Conservation (phyloP, 768 basidiomycete genomes). For the Mycena indigotica region DNA sequence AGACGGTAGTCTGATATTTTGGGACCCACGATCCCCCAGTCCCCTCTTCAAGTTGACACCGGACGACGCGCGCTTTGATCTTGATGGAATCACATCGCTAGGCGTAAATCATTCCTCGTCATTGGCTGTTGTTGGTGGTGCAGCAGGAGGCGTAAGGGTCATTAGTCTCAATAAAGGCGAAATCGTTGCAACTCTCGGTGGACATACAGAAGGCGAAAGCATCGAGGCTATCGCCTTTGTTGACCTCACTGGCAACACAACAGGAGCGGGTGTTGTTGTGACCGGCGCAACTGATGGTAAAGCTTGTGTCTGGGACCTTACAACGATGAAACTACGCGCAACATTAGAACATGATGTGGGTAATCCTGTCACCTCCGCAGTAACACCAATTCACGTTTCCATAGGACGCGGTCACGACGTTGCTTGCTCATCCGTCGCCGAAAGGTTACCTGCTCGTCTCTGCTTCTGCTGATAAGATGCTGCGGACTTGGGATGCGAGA, state of each 20-base stretch:
- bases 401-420: conserved; percentile 85
- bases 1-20: conserved; percentile 80
- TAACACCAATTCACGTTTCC: conserved; percentile 8
- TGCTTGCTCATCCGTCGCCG: conserved; percentile 74
- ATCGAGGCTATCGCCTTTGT: conserved; percentile 86
- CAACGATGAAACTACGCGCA: conserved; percentile 79
- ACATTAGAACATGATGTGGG: conserved; percentile 82
- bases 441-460: conserved; percentile 80
- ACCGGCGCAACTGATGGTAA: conserved; percentile 94
- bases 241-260: conserved; percentile 62
- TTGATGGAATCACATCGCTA: conserved; percentile 85
- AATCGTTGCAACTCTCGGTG: conserved; percentile 73
- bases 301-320: conserved; percentile 92
- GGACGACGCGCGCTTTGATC: conserved; percentile 70
- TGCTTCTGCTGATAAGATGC: conserved; percentile 81
- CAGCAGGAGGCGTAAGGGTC: conserved; percentile 82
- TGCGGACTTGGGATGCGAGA: conserved; percentile 92
- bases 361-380: conserved; percentile 15
- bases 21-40: conserved; percentile 82
- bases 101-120: conserved; percentile 85
- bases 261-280: conserved; percentile 65
- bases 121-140: conserved; percentile 88
- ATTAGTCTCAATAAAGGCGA: conserved; percentile 87
- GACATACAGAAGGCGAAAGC: conserved; percentile 85
- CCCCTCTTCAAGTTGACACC: conserved; percentile 82